Percentiles rank a stretch among this genome's conserved stretches.
These are phyloP conservation scores for Pleurotus eryngii DNA, from an alignment of 768 basidiomycete genomes.

Conservation along the genomic window DNA sequence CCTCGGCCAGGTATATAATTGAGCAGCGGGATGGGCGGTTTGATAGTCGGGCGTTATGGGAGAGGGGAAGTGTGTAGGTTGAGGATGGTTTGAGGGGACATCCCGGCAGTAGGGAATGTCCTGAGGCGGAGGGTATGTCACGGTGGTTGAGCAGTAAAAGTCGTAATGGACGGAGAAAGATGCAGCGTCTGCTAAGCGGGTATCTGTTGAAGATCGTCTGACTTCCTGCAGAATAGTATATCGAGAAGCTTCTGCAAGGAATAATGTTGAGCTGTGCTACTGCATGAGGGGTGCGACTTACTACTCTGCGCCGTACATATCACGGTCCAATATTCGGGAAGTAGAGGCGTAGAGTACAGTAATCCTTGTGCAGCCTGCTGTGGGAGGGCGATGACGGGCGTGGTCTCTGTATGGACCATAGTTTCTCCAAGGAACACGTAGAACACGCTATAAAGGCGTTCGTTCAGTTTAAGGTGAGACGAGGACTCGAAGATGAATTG, in stretches of 20 bases:
- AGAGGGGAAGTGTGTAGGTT: not conserved
- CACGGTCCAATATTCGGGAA: constrained; percentile 22
- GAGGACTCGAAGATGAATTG: constrained; percentile 18
- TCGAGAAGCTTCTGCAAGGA: constrained; percentile 16
- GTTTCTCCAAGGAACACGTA: constrained; percentile 20
- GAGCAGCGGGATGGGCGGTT: not conserved
- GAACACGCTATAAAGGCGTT: constrained; percentile 17
- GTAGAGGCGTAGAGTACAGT: constrained; percentile 16
- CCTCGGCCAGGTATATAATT: constrained; percentile 1
- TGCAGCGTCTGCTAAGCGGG: constrained; percentile 11
- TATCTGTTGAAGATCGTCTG: constrained; percentile 10
- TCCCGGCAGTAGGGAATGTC: not conserved
- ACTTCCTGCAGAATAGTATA: constrained; percentile 23
- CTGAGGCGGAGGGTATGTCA: not conserved
- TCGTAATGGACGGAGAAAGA: constrained; percentile 15
- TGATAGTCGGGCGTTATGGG: not conserved
- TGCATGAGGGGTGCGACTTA: constrained; percentile 6
- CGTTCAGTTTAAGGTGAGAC: constrained; percentile 10
- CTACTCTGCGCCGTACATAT: constrained; percentile 18
- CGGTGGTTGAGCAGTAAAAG: constrained; percentile 7
- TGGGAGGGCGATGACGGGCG: constrained; percentile 13
- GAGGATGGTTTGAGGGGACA: not conserved
- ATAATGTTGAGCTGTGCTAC: not conserved
- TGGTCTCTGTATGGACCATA: constrained; percentile 20
- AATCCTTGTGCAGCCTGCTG: not conserved